Percentiles rank a stretch among this genome's conserved stretches.
Evolutionary conservation across 2,329 filamentous ascomycete genomes (phyloP).

Genomic region (Pseudogymnoascus sp.): DNA sequence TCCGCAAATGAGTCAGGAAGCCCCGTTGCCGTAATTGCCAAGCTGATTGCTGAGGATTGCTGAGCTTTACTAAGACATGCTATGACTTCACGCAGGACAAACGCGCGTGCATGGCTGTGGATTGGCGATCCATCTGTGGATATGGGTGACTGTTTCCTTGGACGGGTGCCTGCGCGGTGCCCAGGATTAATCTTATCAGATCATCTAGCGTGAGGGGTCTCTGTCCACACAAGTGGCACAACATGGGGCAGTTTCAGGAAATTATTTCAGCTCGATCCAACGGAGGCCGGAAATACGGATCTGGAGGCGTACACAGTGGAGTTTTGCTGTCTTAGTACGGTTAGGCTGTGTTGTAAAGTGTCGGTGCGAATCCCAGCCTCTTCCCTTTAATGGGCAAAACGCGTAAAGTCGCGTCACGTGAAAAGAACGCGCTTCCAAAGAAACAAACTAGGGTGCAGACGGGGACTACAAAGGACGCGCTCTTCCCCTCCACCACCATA

Average conservation of each 20-base stretch:
- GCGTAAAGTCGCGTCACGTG: slow-evolving; percentile 9
- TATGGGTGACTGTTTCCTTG: neutral
- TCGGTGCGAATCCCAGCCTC: slow-evolving; percentile 5
- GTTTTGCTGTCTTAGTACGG: neutral
- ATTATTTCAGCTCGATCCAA: neutral
- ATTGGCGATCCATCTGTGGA: neutral
- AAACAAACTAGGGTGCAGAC: slow-evolving; percentile 9
- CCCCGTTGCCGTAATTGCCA: neutral
- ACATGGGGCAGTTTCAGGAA: slow-evolving; percentile 3
- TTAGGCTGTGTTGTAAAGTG: slow-evolving; percentile 3
- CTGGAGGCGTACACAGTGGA: neutral
- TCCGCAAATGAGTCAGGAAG: neutral
- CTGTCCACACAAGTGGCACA: slow-evolving; percentile 1
- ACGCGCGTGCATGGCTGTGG: neutral
- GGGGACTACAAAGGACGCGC: slow-evolving; percentile 8
- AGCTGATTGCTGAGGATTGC: neutral
- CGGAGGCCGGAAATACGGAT: neutral
- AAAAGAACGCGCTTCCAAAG: neutral
- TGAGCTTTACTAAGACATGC: neutral
- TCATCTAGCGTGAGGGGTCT: slow-evolving; percentile 6
- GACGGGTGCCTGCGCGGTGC: neutral
- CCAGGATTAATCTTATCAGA: slow-evolving; percentile 5
- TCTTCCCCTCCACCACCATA: slow-evolving; percentile 5
- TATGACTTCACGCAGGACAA: neutral
- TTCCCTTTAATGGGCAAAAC: slow-evolving; percentile 6